Base-by-base conservation (phyloP, 371 early-diverging fungal species). In the Saksenaea oblongispora region DNA sequence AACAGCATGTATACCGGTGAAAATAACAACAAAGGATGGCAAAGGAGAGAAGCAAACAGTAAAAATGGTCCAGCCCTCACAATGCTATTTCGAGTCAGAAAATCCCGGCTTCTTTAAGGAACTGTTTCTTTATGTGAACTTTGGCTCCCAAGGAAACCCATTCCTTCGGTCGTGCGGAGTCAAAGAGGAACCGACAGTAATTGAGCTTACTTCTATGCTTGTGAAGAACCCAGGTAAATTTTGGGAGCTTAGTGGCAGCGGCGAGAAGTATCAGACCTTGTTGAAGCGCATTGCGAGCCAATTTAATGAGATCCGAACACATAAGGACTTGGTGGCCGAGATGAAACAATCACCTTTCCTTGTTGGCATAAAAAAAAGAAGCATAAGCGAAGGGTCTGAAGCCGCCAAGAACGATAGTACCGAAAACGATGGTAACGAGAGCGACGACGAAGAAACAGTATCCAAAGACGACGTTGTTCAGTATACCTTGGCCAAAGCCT, bases 81-180 rank as follows among this genome's bases (percentile, higher is more conserved):
- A 69, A 36, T 91, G 88, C 44, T 91, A 90, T 62, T 90, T 91
- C 69, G 83, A 79, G 74, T 73, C 83, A 18, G 78, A 78, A 41
- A 59, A 76, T 66, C 65, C 77, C 5, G 70, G 34, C 27, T 76
- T 78, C 55, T 84, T 84, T 61, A 80, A 78, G 24, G 82, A 86
- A 34, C 78, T 91, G 22, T 88, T 94, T 72, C 70, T 73, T 0
- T 88, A 84, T 55, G 84, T 92, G 53, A 88, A 91, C 68, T 95
- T 93, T 78, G 94, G 94, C 0, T 58, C 74, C 0, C 47, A 73
- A 0, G 93, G 92, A 7, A 90, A 93, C 63, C 70, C 83, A 15
- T 96, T 96, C 62, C 71, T 96, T 41, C 84, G 90, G 14, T 79
- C 89, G 0, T 95, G 95, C 64, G 97, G 97, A 47, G 93, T 94